Percentiles rank a stretch among this genome's conserved stretches.
phyloP scores from a whole-genome alignment of 1,284 basidiomycete species.

The Malassezia cuniculi region DNA sequence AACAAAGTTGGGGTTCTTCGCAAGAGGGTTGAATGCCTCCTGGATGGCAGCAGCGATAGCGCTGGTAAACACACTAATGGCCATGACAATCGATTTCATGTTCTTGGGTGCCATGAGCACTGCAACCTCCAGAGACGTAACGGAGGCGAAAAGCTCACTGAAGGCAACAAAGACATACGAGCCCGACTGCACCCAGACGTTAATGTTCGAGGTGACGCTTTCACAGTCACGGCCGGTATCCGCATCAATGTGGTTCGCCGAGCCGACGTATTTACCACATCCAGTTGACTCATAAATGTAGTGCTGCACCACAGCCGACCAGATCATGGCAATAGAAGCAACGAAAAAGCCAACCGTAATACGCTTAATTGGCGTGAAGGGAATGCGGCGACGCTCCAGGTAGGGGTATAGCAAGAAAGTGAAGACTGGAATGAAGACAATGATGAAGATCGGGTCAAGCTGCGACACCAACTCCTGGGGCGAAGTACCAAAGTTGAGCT shows the following conservation, averaged over 20 bases:
- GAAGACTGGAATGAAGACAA: conserved; percentile 48
- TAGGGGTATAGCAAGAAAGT: conserved; percentile 57
- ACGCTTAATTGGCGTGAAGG: conserved; percentile 52
- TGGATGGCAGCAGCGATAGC: conserved; percentile 51
- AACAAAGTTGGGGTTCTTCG: conserved; percentile 50
- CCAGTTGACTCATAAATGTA: conserved; percentile 51
- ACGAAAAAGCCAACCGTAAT: conserved; percentile 60
- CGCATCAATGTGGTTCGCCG: conserved; percentile 28
- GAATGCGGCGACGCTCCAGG: conserved; percentile 55
- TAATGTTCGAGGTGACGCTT: conserved; percentile 16
- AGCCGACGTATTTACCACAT: conserved; percentile 47
- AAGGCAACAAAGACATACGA: conserved; percentile 48
- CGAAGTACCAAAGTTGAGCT: conserved; percentile 53
- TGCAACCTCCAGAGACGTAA: conserved; percentile 69
- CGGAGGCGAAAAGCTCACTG: conserved; percentile 63
- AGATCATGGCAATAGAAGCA: conserved; percentile 51
- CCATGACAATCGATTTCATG: conserved; percentile 47
- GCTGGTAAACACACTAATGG: conserved; percentile 54
- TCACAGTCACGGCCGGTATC: conserved; percentile 15
- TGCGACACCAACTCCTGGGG: conserved; percentile 72
- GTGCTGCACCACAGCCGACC: conserved; percentile 54
- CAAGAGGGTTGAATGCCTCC: conserved; percentile 53
- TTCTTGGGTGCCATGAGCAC: conserved; percentile 55
- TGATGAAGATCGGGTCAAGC: conserved; percentile 57
- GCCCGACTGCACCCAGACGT: conserved; percentile 48